Percentiles rank a stretch among this genome's conserved stretches.
These are phyloP conservation scores for Dimocarpus longan DNA, from an alignment of 345 rosid genomes.

Conservation along the genomic window DNA sequence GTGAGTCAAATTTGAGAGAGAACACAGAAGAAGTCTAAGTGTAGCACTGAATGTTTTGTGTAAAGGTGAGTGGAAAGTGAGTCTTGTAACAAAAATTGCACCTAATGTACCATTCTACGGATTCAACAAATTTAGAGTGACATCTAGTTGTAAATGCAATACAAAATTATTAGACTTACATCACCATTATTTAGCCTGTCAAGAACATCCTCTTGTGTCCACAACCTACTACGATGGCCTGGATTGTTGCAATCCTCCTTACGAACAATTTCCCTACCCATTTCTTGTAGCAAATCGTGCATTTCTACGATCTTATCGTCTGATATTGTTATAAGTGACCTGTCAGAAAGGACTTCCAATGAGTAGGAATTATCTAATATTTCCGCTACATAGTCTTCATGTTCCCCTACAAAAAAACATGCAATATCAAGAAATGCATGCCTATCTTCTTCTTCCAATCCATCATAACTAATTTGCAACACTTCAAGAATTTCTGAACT, in stretches of 20 bases:
- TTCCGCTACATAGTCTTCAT: constrained; percentile 9
- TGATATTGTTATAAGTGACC: constrained; percentile 32
- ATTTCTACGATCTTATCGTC: constrained; percentile 15
- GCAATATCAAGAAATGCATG: constrained; percentile 47
- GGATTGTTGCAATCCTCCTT: constrained; percentile 7
- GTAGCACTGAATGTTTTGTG: too few species aligned
- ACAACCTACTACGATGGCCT: constrained; percentile 7
- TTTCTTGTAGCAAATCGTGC: constrained; percentile 48
- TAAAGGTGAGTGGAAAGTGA: too few species aligned
- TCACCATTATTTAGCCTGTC: background rate
- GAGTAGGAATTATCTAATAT: constrained; percentile 14
- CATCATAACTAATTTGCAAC: constrained; percentile 16
- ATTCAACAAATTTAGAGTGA: too few species aligned
- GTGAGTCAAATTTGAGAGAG: too few species aligned
- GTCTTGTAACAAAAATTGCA: too few species aligned
- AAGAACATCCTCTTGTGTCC: constrained; percentile 4
- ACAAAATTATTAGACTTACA: background rate
- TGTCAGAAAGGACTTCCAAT: constrained; percentile 19
- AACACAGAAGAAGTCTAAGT: too few species aligned
- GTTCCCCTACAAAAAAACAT: constrained; percentile 38
- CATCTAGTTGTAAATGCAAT: background rate
- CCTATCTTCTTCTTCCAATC: constrained; percentile 8
- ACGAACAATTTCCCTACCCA: constrained; percentile 8
- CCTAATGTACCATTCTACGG: too few species aligned
- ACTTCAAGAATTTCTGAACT: background rate